These are phyloP conservation scores for Scedosporium dehoogii DNA, from an alignment of 2,329 filamentous ascomycete genomes.

Conservation along the genomic window DNA sequence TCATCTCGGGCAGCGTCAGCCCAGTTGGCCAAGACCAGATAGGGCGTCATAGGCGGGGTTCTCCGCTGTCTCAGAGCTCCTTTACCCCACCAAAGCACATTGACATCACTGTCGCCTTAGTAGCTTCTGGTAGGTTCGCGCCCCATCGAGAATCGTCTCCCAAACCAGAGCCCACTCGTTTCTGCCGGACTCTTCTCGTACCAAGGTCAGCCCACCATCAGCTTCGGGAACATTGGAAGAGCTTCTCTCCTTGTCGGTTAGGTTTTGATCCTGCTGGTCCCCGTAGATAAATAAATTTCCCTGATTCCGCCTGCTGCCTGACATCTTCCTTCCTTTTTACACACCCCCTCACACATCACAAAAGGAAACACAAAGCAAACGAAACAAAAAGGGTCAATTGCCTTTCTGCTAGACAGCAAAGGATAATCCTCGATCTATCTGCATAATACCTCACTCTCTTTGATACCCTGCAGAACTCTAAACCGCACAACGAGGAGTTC, in stretches of 20 bases:
- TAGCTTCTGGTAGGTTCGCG: constrained; percentile 18
- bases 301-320: constrained; percentile 3
- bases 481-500: not conserved
- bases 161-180: constrained; percentile 15
- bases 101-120: constrained; percentile 15
- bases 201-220: constrained; percentile 14
- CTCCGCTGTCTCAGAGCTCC: not conserved
- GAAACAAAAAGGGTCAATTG: constrained; percentile 8
- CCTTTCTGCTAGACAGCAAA: constrained; percentile 2
- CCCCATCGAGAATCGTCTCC: constrained; percentile 15
- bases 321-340: constrained; percentile 3
- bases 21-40: no score
- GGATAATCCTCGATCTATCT: constrained; percentile 2
- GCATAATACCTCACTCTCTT: not conserved
- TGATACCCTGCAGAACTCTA: constrained; percentile 1
- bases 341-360: not conserved
- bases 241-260: not conserved
- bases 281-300: constrained; percentile 3
- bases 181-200: constrained; percentile 10
- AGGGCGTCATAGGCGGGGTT: not conserved
- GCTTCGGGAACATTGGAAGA: constrained; percentile 1
- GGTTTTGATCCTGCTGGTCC: not conserved
- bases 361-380: constrained; percentile 4
- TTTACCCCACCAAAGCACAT: constrained; percentile 10
- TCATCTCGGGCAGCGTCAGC: not conserved